Evolutionary conservation across 352 stramenopile genomes (phyloP), one percentile per base, ranked within the genome.

Genomic region (Phytophthora boehmeriae): DNA sequence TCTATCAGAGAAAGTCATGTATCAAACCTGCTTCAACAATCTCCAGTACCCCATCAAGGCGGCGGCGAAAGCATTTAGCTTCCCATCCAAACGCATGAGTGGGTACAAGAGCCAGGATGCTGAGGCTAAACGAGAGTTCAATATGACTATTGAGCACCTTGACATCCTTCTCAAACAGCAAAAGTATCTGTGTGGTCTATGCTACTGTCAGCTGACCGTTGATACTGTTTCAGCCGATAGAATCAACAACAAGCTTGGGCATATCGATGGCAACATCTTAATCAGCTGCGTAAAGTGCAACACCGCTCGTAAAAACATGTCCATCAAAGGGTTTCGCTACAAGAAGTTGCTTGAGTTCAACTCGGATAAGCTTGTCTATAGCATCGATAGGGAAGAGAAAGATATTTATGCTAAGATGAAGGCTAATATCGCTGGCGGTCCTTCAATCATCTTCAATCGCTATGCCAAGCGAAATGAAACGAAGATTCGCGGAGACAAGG

Each of bases 281-380:
- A 66, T 72, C 2, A 51, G 10, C 6, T 76, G 67, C 19, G 59
- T 69, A 14, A 1, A 48, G 14, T 76, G 67, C 38, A 76, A 76
- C 45, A 19, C 50, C 25, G 45, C 50, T 38, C 57, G 61, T n/a
- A 76, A 76, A 27, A 35, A 68, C 16, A 76, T 75, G 67, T 49
- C 35, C 14, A 44, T 76, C 6, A 48, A 52, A 17, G 20, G 8
- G 1, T 75, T 75, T 46, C 20, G n/a, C 6, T 35, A 30, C 4
- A 65, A 44, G 22, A 71, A 71, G 52, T 43, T 65, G 4, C 19
- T 71, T 50, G 45, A 75, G n/a, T 52, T 56, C 42, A 67, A 68
- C 22, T 19, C 32, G 36, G 43, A 63, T 39, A 38, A 49, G 16
- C 10, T 71, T 2, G 49, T 73, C 10, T 64, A 34, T 1, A 59